phyloP scores from a whole-genome alignment of 2,329 filamentous ascomycete genomes.

The Allantophomopsis cytisporea region DNA sequence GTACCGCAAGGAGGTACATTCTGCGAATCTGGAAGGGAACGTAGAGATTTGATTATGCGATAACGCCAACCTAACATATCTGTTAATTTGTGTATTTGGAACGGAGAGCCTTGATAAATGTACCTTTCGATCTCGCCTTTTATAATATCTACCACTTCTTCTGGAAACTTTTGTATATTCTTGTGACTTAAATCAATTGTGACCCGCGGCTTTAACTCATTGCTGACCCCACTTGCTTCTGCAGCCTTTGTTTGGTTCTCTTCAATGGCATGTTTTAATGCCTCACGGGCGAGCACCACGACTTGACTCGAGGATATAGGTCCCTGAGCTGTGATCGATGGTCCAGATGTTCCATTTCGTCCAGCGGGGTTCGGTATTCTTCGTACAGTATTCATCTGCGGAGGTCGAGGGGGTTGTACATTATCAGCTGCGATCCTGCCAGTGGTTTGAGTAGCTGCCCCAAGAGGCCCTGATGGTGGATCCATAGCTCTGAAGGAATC shows the following conservation, averaged over 20 bases:
- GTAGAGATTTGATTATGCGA: constrained; percentile 65
- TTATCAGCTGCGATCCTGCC: constrained; percentile 26
- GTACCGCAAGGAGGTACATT: constrained; percentile 67
- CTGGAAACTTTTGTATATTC: constrained; percentile 40
- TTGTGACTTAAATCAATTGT: constrained; percentile 70
- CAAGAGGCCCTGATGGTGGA: constrained; percentile 16
- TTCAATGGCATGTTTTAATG: constrained; percentile 52
- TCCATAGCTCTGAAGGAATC: constrained; percentile 11
- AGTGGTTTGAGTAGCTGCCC: constrained; percentile 19
- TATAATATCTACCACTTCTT: constrained; percentile 22
- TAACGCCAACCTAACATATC: constrained; percentile 48
- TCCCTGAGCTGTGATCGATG: constrained; percentile 30
- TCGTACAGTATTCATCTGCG: constrained; percentile 17
- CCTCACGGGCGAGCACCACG: constrained; percentile 49
- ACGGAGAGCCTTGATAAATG: neutral
- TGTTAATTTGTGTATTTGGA: neutral
- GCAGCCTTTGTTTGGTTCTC: constrained; percentile 51
- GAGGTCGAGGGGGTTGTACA: constrained; percentile 19
- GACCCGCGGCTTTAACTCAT: constrained; percentile 48
- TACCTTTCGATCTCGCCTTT: constrained; percentile 21
- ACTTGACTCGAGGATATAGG: constrained; percentile 49
- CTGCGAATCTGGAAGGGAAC: constrained; percentile 58
- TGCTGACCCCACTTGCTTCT: constrained; percentile 43
- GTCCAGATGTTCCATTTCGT: constrained; percentile 28
- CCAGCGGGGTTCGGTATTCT: constrained; percentile 28